Evolutionary conservation across 2,329 filamentous ascomycete species (phyloP).

Genomic region (Claviceps capensis): DNA sequence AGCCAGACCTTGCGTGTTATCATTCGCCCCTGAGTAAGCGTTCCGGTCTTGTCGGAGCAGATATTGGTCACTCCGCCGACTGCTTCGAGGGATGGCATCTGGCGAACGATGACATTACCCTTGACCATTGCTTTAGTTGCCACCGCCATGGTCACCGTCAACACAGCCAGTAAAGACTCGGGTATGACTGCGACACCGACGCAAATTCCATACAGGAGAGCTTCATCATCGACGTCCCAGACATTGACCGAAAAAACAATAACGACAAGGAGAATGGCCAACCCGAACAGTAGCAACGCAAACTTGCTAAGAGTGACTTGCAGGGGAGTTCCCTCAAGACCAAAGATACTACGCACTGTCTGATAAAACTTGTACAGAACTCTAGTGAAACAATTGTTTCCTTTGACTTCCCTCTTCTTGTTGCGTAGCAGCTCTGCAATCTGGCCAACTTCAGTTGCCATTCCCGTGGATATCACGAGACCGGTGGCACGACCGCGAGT

Average conservation of each 20-base stretch:
- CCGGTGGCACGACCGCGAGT: conserved; percentile 56
- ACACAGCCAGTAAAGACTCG: conserved; percentile 52
- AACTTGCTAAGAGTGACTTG: conserved; percentile 79
- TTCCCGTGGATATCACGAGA: conserved; percentile 56
- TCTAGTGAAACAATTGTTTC: conserved; percentile 28
- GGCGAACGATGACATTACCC: conserved; percentile 51
- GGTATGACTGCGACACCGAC: conserved; percentile 51
- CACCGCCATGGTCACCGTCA: conserved; percentile 59
- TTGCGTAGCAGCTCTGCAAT: conserved; percentile 57
- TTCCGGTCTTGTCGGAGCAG: conserved; percentile 59
- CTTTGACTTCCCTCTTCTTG: conserved; percentile 30
- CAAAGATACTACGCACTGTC: conserved; percentile 41
- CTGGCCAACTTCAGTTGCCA: conserved; percentile 62
- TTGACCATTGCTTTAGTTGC: conserved; percentile 52
- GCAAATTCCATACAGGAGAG: conserved; percentile 47
- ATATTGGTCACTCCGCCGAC: conserved; percentile 58
- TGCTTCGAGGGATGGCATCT: conserved; percentile 51
- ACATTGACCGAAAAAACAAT: conserved; percentile 47
- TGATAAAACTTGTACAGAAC: conserved; percentile 29
- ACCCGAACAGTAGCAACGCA: conserved; percentile 64
- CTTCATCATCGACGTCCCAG: conserved; percentile 40
- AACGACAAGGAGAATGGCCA: conserved; percentile 48
- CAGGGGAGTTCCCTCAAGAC: conserved; percentile 63
- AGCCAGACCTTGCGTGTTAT: conserved; percentile 50
- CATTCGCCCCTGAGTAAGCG: conserved; percentile 53